Conservation (phyloP, 2,329 filamentous ascomycete genomes). For the Zymoseptoria tritici region DNA sequence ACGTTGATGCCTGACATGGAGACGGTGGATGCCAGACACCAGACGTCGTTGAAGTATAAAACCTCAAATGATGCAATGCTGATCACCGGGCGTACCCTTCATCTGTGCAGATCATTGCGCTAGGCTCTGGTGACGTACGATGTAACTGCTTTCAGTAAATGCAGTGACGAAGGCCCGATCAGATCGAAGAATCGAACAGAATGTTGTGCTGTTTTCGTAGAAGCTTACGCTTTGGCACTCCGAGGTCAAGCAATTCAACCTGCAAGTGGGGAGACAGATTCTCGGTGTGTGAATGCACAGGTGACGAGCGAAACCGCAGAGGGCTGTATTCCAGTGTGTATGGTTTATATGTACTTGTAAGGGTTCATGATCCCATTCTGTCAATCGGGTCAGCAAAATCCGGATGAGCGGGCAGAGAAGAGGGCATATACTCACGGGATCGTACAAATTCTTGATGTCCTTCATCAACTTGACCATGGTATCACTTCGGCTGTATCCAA, state of each 20-base stretch:
- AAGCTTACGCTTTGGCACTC: background rate
- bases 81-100: too few relatives aligned
- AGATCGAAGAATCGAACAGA: too few relatives aligned
- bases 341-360: conserved; percentile 75
- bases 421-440: conserved; percentile 62
- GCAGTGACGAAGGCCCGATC: background rate
- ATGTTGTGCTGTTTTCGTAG: too few relatives aligned
- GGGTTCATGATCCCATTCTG: conserved; percentile 98
- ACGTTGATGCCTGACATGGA: too few relatives aligned
- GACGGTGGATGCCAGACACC: too few relatives aligned
- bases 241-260: background rate
- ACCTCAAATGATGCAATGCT: too few relatives aligned
- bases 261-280: too few relatives aligned
- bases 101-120: too few relatives aligned
- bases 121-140: background rate
- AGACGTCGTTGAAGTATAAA: too few relatives aligned
- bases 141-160: background rate
- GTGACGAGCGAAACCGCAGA: background rate
- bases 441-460: conserved; percentile 87
- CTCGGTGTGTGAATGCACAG: too few relatives aligned
- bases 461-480: conserved; percentile 88
- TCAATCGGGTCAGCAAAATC: conserved; percentile 7
- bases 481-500: conserved; percentile 84
- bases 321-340: background rate
- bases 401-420: background rate